Evolutionary conservation across 2,329 filamentous ascomycete species (phyloP).

Genomic region (Trichoderma breve): DNA sequence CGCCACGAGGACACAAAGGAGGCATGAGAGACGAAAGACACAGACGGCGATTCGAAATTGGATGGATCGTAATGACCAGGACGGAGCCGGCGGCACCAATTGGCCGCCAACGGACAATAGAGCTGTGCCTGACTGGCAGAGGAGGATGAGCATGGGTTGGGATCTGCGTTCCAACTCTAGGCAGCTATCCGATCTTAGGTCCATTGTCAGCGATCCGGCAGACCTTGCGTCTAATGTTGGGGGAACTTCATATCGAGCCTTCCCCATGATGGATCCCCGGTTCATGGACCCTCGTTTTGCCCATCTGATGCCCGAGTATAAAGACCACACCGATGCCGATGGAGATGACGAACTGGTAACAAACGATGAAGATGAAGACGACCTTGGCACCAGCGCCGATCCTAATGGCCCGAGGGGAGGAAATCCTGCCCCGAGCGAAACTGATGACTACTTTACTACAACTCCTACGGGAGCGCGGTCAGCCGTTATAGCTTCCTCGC

Average conservation of each 20-base stretch:
- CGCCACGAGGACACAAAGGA: constrained; percentile 57
- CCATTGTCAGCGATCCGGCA: constrained; percentile 62
- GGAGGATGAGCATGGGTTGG: constrained; percentile 52
- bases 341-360: constrained; percentile 88
- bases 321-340: constrained; percentile 74
- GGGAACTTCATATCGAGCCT: constrained; percentile 35
- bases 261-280: constrained; percentile 22
- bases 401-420: constrained; percentile 33
- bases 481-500: constrained; percentile 37
- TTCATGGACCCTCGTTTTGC: constrained; percentile 21
- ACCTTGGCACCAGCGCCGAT: constrained; percentile 46
- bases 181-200: constrained; percentile 56
- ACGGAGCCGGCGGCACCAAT: constrained; percentile 42
- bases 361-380: constrained; percentile 69
- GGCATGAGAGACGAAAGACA: constrained; percentile 67
- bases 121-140: constrained; percentile 46
- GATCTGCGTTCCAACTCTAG: constrained; percentile 48
- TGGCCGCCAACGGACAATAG: constrained; percentile 51
- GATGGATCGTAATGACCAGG: constrained; percentile 73
- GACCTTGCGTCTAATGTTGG: constrained; percentile 58
- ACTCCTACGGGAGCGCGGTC: constrained; percentile 48
- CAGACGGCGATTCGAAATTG: constrained; percentile 82
- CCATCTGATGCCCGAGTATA: constrained; percentile 39
- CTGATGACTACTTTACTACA: constrained; percentile 54
- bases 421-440: constrained; percentile 33